A percentile compares a stretch with the other conserved stretches of the same genome.
Conservation (phyloP, 371 early-diverging fungal genomes). For the Catenaria anguillulae region DNA sequence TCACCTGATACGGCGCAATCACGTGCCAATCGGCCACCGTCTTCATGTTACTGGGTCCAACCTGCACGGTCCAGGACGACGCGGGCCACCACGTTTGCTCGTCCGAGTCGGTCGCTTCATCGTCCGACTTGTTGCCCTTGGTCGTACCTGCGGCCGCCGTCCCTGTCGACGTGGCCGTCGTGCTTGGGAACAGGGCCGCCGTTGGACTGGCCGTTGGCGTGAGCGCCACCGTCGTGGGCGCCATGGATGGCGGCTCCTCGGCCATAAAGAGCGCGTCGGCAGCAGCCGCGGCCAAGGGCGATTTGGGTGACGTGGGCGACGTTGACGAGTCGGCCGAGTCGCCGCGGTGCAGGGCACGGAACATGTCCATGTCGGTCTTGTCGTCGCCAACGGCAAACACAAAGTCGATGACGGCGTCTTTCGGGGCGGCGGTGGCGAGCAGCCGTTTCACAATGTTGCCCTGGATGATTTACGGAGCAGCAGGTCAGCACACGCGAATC, state of each 20-base stretch:
- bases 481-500: constrained; percentile 28
- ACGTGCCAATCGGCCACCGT: constrained; percentile 68
- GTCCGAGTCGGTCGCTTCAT: neutral
- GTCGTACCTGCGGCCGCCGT: neutral
- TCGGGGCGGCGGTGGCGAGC: constrained; percentile 31
- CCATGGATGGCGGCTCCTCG: neutral
- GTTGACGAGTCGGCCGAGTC: constrained; percentile 7
- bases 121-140: neutral
- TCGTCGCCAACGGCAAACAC: constrained; percentile 93
- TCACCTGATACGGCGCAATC: constrained; percentile 23
- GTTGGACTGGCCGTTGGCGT: constrained; percentile 13
- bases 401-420: constrained; percentile 39
- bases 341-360: constrained; percentile 38
- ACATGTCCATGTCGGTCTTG: constrained; percentile 95
- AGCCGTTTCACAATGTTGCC: constrained; percentile 88
- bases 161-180: neutral
- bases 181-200: too few species aligned
- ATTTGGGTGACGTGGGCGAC: too few species aligned
- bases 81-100: constrained; percentile 16
- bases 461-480: too few species aligned
- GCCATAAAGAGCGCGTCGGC: neutral
- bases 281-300: constrained; percentile 9
- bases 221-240: neutral
- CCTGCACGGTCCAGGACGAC: constrained; percentile 43
- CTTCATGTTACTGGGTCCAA: constrained; percentile 60